Conservation (phyloP, 2,329 filamentous ascomycete species). For the Fusarium miscanthi region DNA sequence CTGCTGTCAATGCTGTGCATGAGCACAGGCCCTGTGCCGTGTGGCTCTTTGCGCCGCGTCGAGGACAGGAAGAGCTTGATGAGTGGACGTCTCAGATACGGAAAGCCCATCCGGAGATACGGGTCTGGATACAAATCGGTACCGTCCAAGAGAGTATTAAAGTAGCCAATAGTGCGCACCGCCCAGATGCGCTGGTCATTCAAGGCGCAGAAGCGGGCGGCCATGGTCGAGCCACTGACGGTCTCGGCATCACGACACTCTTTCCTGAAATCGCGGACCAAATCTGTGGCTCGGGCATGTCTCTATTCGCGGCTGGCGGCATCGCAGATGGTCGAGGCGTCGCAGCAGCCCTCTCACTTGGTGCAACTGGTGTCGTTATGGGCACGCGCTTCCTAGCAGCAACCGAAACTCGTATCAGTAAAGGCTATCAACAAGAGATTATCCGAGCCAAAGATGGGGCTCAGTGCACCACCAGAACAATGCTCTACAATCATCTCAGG, state of each 20-base stretch:
- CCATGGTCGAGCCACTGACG: constrained; percentile 59
- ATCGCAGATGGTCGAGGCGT: constrained; percentile 63
- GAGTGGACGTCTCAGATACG: constrained; percentile 60
- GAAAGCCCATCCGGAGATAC: constrained; percentile 52
- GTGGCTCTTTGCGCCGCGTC: constrained; percentile 57
- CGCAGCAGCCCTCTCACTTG: constrained; percentile 61
- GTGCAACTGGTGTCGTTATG: constrained; percentile 66
- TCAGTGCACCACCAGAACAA: constrained; percentile 53
- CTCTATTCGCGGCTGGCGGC: constrained; percentile 64
- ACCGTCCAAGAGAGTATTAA: constrained; percentile 59
- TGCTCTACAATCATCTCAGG: constrained; percentile 58
- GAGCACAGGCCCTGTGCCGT: constrained; percentile 52
- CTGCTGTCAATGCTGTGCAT: constrained; percentile 46
- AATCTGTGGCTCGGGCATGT: constrained; percentile 50
- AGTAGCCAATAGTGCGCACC: constrained; percentile 48
- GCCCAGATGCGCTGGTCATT: constrained; percentile 62
- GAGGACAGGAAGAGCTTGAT: constrained; percentile 52
- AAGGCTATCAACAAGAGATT: constrained; percentile 57
- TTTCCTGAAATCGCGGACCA: constrained; percentile 62
- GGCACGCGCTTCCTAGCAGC: constrained; percentile 72
- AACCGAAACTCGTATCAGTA: constrained; percentile 53
- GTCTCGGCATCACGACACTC: constrained; percentile 58
- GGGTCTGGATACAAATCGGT: constrained; percentile 66
- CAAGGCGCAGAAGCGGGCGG: constrained; percentile 67
- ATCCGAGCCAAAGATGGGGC: constrained; percentile 55